Evolutionary conservation across 2,329 filamentous ascomycete species (phyloP).

Genomic region (Colletotrichum siamense): DNA sequence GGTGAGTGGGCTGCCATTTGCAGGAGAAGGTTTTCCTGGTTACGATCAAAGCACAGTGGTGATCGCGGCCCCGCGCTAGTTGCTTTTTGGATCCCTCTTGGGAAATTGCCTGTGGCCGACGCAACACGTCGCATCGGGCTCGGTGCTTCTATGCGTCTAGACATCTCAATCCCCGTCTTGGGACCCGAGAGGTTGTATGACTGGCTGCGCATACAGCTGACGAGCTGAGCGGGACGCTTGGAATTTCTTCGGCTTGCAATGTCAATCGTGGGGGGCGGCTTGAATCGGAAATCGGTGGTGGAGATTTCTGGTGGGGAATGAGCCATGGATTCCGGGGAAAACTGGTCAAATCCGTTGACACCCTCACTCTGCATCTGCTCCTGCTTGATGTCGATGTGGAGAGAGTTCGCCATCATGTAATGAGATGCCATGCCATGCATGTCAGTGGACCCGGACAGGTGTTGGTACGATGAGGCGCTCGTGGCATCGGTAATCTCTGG

Average conservation of each 20-base stretch:
- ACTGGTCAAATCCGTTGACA: slow-evolving; percentile 25
- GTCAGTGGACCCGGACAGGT: slow-evolving; percentile 2
- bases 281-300: slow-evolving; percentile 42
- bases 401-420: slow-evolving; percentile 1
- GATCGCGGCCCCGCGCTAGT: slow-evolving; percentile 43
- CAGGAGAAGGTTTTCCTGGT: slow-evolving; percentile 49
- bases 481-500: background rate
- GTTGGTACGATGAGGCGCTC: slow-evolving; percentile 16
- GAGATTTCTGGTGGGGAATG: slow-evolving; percentile 29
- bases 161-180: slow-evolving; percentile 53
- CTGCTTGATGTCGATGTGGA: slow-evolving; percentile 23
- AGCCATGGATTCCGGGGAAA: slow-evolving; percentile 35
- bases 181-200: slow-evolving; percentile 42
- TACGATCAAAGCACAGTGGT: slow-evolving; percentile 49
- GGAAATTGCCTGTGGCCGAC: slow-evolving; percentile 51
- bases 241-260: slow-evolving; percentile 59
- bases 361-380: slow-evolving; percentile 18
- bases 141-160: slow-evolving; percentile 48
- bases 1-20: slow-evolving; percentile 45
- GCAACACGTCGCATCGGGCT: slow-evolving; percentile 60
- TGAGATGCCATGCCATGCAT: slow-evolving; percentile 1
- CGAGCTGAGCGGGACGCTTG: slow-evolving; percentile 54
- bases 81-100: slow-evolving; percentile 47
- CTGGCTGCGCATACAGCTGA: slow-evolving; percentile 49
- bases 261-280: slow-evolving; percentile 56